Conservation (phyloP, 441 rosid genomes). For the Geranium incanum region DNA sequence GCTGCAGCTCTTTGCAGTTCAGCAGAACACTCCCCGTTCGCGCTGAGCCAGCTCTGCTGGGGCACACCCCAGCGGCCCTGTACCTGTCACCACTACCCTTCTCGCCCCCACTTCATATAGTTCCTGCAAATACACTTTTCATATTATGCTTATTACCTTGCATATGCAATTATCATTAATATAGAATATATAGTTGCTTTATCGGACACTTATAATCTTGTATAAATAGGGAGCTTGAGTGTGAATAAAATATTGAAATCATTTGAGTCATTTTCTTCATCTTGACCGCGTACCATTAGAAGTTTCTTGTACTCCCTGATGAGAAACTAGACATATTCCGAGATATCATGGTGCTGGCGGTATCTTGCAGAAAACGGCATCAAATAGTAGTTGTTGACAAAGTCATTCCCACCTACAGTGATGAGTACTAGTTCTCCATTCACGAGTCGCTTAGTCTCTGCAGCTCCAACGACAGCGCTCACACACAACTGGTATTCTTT, state of each 20-base stretch:
- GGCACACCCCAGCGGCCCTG: slow-evolving; percentile 12
- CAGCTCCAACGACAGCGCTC: slow-evolving; percentile 13
- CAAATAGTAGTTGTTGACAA: slow-evolving; percentile 22
- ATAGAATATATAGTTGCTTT: too few species aligned
- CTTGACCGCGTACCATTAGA: background rate
- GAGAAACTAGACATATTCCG: slow-evolving; percentile 2
- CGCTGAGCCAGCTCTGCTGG: slow-evolving; percentile 15
- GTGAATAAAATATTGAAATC: too few species aligned
- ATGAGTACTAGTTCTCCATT: slow-evolving; percentile 20
- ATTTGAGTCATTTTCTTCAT: too few species aligned
- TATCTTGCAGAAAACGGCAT: slow-evolving; percentile 13
- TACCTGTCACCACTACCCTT: background rate
- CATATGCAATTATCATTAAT: too few species aligned
- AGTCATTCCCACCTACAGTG: slow-evolving; percentile 22
- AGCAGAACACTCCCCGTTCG: slow-evolving; percentile 7
- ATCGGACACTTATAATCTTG: too few species aligned
- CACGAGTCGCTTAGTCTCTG: slow-evolving; percentile 11
- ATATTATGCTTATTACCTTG: too few species aligned
- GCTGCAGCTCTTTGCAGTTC: too few species aligned
- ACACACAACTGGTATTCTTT: slow-evolving; percentile 18
- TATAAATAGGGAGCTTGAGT: too few species aligned
- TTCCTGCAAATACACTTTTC: too few species aligned
- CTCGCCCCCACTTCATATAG: too few species aligned
- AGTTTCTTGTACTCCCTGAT: slow-evolving; percentile 19
- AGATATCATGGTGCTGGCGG: slow-evolving; percentile 10